Percentiles rank a stretch among this genome's conserved stretches.
These are phyloP conservation scores for Apiospora rasikravindrae DNA, from an alignment of 2,329 filamentous ascomycete species.

Conservation along the genomic window DNA sequence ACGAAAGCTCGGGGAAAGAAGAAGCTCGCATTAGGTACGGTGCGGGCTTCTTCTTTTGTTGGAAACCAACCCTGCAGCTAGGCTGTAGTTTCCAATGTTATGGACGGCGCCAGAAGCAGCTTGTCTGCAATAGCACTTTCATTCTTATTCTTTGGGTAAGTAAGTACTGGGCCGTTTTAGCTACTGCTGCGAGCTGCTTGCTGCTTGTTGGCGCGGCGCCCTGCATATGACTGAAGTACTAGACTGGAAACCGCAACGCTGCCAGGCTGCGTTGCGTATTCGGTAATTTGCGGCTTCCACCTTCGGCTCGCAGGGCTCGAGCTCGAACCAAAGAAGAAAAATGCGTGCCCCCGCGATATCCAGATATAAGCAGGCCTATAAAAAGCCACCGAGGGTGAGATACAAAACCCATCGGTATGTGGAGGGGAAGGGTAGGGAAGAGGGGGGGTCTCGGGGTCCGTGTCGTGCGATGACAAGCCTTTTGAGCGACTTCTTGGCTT, in stretches of 20 bases:
- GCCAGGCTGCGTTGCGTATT: slow-evolving; percentile 7
- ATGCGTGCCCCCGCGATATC: slow-evolving; percentile 1
- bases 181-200: background rate
- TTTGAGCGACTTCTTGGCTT: background rate
- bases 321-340: background rate
- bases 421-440: background rate
- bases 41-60: background rate
- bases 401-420: slow-evolving; percentile 15
- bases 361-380: slow-evolving; percentile 9
- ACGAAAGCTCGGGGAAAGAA: background rate
- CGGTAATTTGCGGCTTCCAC: slow-evolving; percentile 15
- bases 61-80: slow-evolving; percentile 2
- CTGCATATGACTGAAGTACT: no score
- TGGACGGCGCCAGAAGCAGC: background rate
- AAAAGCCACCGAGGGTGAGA: slow-evolving; percentile 11
- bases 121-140: background rate
- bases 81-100: background rate
- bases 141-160: background rate
- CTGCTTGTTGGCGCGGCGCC: background rate
- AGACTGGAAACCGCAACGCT: background rate
- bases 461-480: slow-evolving; percentile 14
- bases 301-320: background rate
- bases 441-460: background rate
- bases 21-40: slow-evolving; percentile 9
- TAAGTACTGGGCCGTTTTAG: background rate